These are phyloP conservation scores for Cornus florida DNA, from an alignment of 148 eudicot species.

Conservation along the genomic window DNA sequence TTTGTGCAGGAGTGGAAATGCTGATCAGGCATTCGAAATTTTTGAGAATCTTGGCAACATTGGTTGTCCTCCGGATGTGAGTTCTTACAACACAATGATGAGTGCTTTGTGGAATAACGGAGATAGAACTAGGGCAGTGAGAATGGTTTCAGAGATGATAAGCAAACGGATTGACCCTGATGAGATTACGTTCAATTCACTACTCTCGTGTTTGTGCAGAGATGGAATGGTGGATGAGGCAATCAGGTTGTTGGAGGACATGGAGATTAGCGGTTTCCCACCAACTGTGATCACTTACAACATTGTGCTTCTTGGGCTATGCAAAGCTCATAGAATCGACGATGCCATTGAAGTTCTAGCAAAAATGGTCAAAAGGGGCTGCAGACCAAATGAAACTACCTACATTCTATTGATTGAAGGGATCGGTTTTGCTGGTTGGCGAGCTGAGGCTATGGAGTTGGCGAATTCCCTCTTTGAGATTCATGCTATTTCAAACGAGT, in stretches of 20 bases:
- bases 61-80: conserved; percentile 71
- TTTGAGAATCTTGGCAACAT: conserved; percentile 48
- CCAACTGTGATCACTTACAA: conserved; percentile 65
- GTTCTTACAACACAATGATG: conserved; percentile 61
- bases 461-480: conserved; percentile 38
- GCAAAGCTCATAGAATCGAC: conserved; percentile 58
- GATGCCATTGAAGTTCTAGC: conserved; percentile 55
- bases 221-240: conserved; percentile 71
- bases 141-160: conserved; percentile 55
- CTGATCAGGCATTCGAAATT: conserved; percentile 53
- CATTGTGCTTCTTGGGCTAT: conserved; percentile 59
- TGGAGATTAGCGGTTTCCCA: conserved; percentile 37
- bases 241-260: conserved; percentile 38
- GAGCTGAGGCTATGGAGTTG: conserved; percentile 54
- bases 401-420: conserved; percentile 63
- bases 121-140: conserved; percentile 43
- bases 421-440: conserved; percentile 67
- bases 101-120: conserved; percentile 61
- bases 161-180: conserved; percentile 56
- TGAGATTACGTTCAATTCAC: conserved; percentile 66
- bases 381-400: conserved; percentile 64
- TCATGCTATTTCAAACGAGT: conserved; percentile 37
- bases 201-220: conserved; percentile 68
- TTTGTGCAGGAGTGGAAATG: conserved; percentile 60
- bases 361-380: conserved; percentile 52